phyloP scores from a whole-genome alignment of 208 protist species.

The Crithidia acanthocephali region DNA sequence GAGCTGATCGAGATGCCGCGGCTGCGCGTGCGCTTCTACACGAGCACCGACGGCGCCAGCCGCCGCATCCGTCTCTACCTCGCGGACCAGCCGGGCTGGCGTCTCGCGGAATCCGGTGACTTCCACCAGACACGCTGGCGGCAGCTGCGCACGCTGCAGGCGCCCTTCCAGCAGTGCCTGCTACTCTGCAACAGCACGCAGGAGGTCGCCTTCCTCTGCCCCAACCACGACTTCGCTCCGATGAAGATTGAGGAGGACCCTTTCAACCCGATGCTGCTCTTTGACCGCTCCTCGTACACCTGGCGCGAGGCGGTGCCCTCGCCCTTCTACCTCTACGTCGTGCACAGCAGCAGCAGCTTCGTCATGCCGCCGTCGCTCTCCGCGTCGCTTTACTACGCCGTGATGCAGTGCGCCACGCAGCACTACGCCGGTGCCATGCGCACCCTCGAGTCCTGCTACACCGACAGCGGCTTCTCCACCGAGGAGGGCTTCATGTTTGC shows the following conservation, averaged over 20 bases:
- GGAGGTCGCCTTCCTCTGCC: slow-evolving; percentile 69
- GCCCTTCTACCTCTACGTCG: slow-evolving; percentile 89
- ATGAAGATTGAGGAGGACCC: slow-evolving; percentile 58
- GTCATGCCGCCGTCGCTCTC: slow-evolving; percentile 84
- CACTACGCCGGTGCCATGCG: slow-evolving; percentile 86
- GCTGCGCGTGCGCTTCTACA: slow-evolving; percentile 82
- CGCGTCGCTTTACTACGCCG: slow-evolving; percentile 93
- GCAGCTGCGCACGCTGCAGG: slow-evolving; percentile 41
- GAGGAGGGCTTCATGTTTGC: slow-evolving; percentile 80
- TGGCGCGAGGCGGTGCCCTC: slow-evolving; percentile 83
- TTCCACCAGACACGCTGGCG: slow-evolving; percentile 10
- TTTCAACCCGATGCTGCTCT: slow-evolving; percentile 63
- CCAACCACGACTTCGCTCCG: slow-evolving; percentile 75
- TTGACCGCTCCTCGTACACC: slow-evolving; percentile 68
- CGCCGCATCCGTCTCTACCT: slow-evolving; percentile 63
- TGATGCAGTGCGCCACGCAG: slow-evolving; percentile 88
- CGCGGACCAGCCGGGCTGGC: slow-evolving; percentile 79
- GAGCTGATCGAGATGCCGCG: slow-evolving; percentile 90
- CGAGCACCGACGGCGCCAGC: slow-evolving; percentile 51
- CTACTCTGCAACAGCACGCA: slow-evolving; percentile 63
- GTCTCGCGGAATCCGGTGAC: slow-evolving; percentile 62
- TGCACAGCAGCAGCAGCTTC: slow-evolving; percentile 91
- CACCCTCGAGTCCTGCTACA: slow-evolving; percentile 79
- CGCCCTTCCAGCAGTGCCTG: slow-evolving; percentile 68
- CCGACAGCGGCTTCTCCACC: slow-evolving; percentile 57